Conservation (phyloP, 2,329 filamentous ascomycete genomes). For the Botrytis hyacinthi region DNA sequence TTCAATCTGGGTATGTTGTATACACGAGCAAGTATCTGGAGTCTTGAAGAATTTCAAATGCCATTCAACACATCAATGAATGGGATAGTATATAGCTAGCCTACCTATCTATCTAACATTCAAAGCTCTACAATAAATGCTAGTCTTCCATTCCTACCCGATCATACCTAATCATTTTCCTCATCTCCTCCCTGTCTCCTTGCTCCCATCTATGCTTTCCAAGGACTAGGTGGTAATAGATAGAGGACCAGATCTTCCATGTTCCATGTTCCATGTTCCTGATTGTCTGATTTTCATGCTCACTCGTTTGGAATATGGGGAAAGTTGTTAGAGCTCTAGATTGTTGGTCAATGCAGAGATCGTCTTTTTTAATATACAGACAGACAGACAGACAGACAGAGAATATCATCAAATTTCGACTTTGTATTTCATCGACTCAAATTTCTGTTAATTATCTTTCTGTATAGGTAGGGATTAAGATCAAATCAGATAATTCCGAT, state of each 20-base stretch:
- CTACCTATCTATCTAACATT: neutral
- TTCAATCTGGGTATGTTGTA: neutral
- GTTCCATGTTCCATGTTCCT: neutral
- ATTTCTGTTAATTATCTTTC: too few relatives aligned
- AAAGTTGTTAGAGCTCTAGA: neutral
- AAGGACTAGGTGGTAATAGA: neutral
- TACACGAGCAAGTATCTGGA: neutral
- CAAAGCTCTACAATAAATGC: neutral
- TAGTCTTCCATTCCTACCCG: neutral
- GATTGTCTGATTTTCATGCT: neutral
- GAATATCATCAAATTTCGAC: neutral
- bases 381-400: too few relatives aligned
- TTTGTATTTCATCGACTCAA: neutral
- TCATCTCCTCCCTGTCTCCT: neutral
- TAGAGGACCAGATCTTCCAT: neutral
- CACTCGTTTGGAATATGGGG: neutral
- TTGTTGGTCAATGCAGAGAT: conserved; percentile 5
- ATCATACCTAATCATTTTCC: neutral
- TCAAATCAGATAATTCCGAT: neutral
- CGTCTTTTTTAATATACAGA: neutral
- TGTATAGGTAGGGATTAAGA: neutral
- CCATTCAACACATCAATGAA: neutral
- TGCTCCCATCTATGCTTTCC: neutral
- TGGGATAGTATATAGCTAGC: neutral
- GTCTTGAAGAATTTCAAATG: neutral